Conservation (phyloP, 768 basidiomycete species). For the Suillus weaverae region DNA sequence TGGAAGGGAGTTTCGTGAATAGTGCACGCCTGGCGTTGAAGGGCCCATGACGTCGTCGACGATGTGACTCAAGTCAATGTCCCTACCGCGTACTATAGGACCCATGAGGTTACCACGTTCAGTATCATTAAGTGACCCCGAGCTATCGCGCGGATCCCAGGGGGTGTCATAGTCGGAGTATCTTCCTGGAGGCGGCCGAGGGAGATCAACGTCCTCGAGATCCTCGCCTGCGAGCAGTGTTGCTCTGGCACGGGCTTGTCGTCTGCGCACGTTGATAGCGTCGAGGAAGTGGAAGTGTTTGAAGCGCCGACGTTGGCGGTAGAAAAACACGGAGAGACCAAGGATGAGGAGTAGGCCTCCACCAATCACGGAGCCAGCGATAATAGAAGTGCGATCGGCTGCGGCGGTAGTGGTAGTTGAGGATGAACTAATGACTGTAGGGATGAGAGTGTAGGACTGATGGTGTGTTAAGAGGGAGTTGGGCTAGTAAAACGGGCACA, state of each 20-base stretch:
- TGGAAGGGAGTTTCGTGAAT: slow-evolving; percentile 24
- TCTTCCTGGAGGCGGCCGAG: slow-evolving; percentile 7
- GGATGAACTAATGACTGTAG: slow-evolving; percentile 19
- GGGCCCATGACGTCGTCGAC: slow-evolving; percentile 54
- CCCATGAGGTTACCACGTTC: slow-evolving; percentile 28
- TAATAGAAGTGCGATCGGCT: slow-evolving; percentile 37
- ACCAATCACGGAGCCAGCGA: slow-evolving; percentile 43
- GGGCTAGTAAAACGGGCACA: slow-evolving; percentile 7
- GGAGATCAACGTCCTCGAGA: slow-evolving; percentile 15
- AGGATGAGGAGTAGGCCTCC: slow-evolving; percentile 38
- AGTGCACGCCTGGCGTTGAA: slow-evolving; percentile 14
- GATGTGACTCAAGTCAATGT: slow-evolving; percentile 37
- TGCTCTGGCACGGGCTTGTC: slow-evolving; percentile 19
- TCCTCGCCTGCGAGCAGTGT: slow-evolving; percentile 29
- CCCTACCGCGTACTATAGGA: slow-evolving; percentile 8
- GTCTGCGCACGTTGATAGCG: slow-evolving; percentile 26
- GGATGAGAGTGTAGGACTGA: slow-evolving; percentile 17
- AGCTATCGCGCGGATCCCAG: slow-evolving; percentile 17
- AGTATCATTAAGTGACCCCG: background rate
- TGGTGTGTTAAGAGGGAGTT: background rate
- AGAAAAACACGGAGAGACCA: slow-evolving; percentile 37
- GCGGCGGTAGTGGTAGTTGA: slow-evolving; percentile 2
- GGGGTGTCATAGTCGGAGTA: slow-evolving; percentile 25
- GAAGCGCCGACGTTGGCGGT: slow-evolving; percentile 37
- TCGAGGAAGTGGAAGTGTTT: slow-evolving; percentile 33